phyloP scores from a whole-genome alignment of 2,329 filamentous ascomycete genomes.

The Bretziella fagacearum region DNA sequence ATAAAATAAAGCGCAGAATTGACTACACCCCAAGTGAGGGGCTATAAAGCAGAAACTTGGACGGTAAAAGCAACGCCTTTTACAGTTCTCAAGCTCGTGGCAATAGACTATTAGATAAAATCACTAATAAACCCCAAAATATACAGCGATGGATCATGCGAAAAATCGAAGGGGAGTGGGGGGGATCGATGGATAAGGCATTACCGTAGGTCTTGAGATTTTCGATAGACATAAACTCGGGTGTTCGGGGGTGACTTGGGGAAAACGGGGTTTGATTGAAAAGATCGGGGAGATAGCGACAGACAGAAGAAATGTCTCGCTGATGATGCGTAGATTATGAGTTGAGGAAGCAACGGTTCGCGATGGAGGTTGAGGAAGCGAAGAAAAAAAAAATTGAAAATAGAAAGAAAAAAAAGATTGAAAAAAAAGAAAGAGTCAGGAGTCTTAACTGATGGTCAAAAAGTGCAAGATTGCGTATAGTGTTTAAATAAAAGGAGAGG shows the following conservation, averaged over 20 bases:
- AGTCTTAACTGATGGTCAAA: too few species aligned
- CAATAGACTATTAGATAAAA: too few species aligned
- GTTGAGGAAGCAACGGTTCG: conserved; percentile 16
- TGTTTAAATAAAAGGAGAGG: conserved; percentile 16
- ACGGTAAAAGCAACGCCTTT: too few species aligned
- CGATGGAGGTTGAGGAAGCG: background rate
- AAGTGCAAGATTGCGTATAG: too few species aligned
- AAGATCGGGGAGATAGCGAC: conserved; percentile 30
- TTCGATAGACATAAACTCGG: conserved; percentile 98
- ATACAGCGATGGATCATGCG: too few species aligned
- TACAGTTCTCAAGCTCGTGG: too few species aligned
- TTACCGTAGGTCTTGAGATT: conserved; percentile 91
- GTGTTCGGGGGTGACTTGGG: conserved; percentile 42
- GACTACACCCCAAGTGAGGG: too few species aligned
- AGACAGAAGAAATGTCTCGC: conserved; percentile 34
- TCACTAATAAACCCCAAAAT: too few species aligned
- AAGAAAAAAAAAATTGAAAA: conserved; percentile 4
- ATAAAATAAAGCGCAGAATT: background rate
- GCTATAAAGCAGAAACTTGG: background rate
- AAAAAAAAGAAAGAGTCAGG: background rate
- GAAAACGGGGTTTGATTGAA: conserved; percentile 34
- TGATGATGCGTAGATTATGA: too few species aligned
- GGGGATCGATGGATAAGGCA: too few species aligned
- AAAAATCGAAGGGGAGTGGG: too few species aligned
- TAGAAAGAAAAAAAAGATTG: background rate